These are phyloP conservation scores for Russula ochroleuca DNA, from an alignment of 768 basidiomycete species.

Conservation along the genomic window DNA sequence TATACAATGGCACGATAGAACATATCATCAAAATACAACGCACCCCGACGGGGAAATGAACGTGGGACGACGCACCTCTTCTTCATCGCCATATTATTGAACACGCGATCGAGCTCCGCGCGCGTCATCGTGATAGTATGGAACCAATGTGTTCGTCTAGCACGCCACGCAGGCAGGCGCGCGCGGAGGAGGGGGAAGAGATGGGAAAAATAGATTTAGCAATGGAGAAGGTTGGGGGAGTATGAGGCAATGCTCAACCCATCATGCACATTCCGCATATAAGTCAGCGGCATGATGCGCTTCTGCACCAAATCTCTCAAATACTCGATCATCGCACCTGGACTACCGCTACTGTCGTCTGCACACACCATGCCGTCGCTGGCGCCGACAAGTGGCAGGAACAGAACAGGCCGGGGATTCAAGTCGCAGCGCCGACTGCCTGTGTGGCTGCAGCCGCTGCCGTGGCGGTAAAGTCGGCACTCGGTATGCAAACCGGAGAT, in stretches of 20 bases:
- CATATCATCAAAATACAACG: not conserved
- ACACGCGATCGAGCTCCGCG: constrained; percentile 67
- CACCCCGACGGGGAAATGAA: not conserved
- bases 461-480: constrained; percentile 32
- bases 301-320: constrained; percentile 78
- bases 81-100: constrained; percentile 74
- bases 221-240: too few relatives aligned
- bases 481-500: constrained; percentile 52
- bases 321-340: constrained; percentile 71
- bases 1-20: constrained; percentile 32
- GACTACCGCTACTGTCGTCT: constrained; percentile 14
- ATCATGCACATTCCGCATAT: constrained; percentile 80
- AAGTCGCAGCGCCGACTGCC: not conserved
- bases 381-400: not conserved
- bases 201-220: not conserved
- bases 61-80: constrained; percentile 52
- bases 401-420: constrained; percentile 3
- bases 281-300: constrained; percentile 78
- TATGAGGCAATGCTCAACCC: constrained; percentile 52
- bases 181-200: too few relatives aligned
- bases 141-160: constrained; percentile 80
- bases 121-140: constrained; percentile 79
- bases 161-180: too few relatives aligned
- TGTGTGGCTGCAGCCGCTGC: constrained; percentile 24
- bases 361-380: not conserved